phyloP scores from a whole-genome alignment of 305 asterid genomes.

The Solanum hybrid region DNA sequence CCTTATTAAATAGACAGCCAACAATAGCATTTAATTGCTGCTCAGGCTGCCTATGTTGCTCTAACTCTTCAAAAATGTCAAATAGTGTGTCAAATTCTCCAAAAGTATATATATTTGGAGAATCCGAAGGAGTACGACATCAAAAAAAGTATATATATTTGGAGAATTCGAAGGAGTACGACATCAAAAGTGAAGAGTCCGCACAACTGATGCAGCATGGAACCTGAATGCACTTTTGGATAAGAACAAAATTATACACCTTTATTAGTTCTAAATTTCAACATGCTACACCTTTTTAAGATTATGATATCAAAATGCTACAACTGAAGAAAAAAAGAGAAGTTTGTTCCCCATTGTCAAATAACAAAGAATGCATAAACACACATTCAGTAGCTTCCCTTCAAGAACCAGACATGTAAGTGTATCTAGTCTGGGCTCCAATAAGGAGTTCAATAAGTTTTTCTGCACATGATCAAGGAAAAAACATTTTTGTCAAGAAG shows the following conservation, averaged over 20 bases:
- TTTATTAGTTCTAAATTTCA: neutral
- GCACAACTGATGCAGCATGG: neutral
- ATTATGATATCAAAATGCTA: neutral
- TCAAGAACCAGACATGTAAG: conserved; percentile 97
- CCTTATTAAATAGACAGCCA: neutral
- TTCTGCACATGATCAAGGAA: conserved; percentile 31
- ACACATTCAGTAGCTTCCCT: neutral
- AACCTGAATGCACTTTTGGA: neutral
- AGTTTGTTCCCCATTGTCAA: neutral
- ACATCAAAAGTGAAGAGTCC: neutral
- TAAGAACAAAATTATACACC: neutral
- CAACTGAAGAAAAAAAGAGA: neutral
- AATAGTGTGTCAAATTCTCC: neutral
- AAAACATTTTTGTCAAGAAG: neutral
- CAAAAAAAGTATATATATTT: neutral
- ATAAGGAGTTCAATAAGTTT: conserved; percentile 73
- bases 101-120: neutral
- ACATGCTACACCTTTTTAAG: neutral
- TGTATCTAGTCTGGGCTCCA: conserved; percentile 94
- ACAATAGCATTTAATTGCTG: neutral
- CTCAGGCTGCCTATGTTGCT: neutral
- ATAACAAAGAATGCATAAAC: neutral
- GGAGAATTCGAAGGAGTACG: neutral
- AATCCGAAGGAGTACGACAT: neutral
- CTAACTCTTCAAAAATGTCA: neutral